Evolutionary conservation across 768 basidiomycete genomes (phyloP).

Genomic region (Termitomyces bulborhizus): DNA sequence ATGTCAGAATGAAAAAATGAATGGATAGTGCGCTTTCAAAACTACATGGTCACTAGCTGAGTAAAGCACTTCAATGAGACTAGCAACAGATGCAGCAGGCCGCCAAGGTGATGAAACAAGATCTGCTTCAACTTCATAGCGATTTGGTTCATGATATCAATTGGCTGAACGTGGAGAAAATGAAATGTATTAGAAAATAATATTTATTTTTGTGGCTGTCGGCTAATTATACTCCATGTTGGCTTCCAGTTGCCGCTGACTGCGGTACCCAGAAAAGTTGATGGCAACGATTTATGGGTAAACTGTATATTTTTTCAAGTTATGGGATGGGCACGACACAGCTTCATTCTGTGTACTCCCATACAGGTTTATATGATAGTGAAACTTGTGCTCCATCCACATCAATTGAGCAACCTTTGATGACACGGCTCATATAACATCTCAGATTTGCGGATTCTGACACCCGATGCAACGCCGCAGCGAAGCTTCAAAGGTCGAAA

Average conservation of each 20-base stretch:
- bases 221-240: not conserved
- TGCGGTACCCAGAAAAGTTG: not conserved
- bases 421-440: constrained; percentile 10
- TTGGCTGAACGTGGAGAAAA: constrained; percentile 1
- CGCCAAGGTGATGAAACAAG: constrained; percentile 9
- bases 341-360: constrained; percentile 7
- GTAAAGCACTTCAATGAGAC: not conserved
- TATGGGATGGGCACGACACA: constrained; percentile 1
- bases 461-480: constrained; percentile 7
- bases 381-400: constrained; percentile 1
- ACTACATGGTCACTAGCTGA: not conserved
- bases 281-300: constrained; percentile 8
- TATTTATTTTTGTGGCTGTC: constrained; percentile 8
- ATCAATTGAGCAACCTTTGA: constrained; percentile 12
- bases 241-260: not conserved
- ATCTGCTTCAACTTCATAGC: not conserved
- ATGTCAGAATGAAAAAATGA: constrained; percentile 1
- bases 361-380: not conserved
- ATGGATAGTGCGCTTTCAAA: not conserved
- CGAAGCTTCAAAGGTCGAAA: not conserved
- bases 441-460: constrained; percentile 8
- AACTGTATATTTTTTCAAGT: not conserved
- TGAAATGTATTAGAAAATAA: not conserved
- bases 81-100: constrained; percentile 8
- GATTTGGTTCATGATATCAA: constrained; percentile 5